phyloP scores from a whole-genome alignment of 139 green algal genomes.

The Chlamydomonas sphaeroides region DNA sequence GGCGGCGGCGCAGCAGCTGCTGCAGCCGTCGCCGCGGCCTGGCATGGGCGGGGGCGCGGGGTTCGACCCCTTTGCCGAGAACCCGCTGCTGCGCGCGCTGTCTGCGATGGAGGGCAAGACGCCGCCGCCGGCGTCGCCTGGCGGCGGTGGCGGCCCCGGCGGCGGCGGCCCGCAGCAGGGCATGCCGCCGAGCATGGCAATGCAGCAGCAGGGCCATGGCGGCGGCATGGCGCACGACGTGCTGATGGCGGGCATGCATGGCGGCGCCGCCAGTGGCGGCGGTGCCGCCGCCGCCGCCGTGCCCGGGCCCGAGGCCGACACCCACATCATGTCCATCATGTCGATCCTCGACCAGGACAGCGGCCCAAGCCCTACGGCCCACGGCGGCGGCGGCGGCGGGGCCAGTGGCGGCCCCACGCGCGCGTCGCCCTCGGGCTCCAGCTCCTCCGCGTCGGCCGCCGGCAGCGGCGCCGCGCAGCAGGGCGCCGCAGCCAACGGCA shows the following conservation, averaged over 20 bases:
- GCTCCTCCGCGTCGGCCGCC: neutral
- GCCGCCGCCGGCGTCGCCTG: neutral
- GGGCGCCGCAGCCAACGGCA: constrained; percentile 6
- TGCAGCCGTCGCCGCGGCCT: constrained; percentile 2
- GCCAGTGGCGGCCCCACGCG: neutral
- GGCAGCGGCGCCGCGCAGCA: neutral
- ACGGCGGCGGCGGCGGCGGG: too few relatives aligned
- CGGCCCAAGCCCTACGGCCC: neutral
- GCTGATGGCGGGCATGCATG: neutral
- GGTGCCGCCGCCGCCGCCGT: too few relatives aligned
- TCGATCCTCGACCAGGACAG: constrained; percentile 53
- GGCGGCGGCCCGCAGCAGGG: neutral
- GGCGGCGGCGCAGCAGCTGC: neutral
- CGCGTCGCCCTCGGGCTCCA: neutral
- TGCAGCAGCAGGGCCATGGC: neutral
- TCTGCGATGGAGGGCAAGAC: constrained; percentile 26
- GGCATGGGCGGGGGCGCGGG: neutral
- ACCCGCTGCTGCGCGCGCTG: constrained; percentile 47
- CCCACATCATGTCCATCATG: constrained; percentile 62
- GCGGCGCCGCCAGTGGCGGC: neutral
- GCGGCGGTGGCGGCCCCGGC: too few relatives aligned
- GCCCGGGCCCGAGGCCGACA: constrained; percentile 6
- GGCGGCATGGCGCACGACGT: neutral
- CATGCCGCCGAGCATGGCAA: neutral
- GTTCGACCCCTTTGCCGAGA: constrained; percentile 56